Conservation (phyloP, 176 grass and related monocot species). For the Microstegium vimineum region DNA sequence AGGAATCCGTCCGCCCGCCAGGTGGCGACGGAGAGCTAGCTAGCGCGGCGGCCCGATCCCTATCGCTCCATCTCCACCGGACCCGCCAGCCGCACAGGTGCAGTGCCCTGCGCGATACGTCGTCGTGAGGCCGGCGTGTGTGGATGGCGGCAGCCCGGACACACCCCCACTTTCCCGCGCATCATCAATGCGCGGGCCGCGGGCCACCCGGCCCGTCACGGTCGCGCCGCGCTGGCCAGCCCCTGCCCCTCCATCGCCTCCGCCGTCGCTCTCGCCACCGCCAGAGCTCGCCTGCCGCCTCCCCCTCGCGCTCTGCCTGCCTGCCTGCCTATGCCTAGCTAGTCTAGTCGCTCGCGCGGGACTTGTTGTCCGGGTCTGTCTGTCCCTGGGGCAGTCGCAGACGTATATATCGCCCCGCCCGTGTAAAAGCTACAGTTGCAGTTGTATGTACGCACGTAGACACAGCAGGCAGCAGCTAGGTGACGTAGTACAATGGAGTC, state of each 20-base stretch:
- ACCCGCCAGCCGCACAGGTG: not conserved
- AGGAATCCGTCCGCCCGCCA: too few relatives aligned
- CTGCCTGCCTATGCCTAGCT: not conserved
- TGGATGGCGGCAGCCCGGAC: constrained; percentile 25
- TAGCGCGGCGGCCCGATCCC: not conserved
- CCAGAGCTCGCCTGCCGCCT: not conserved
- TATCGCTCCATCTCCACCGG: not conserved
- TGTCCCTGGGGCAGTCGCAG: not conserved
- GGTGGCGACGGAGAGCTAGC: not conserved
- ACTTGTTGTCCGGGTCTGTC: not conserved
- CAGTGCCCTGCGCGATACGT: constrained; percentile 53
- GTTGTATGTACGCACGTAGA: not conserved
- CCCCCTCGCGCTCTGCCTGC: not conserved
- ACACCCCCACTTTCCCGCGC: constrained; percentile 22
- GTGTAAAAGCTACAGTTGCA: constrained; percentile 26
- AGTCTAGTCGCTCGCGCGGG: not conserved
- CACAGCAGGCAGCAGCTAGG: not conserved
- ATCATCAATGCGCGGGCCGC: constrained; percentile 38
- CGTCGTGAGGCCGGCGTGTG: constrained; percentile 43
- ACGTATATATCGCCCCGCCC: constrained; percentile 7
- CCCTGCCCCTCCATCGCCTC: constrained; percentile 34
- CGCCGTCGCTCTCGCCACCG: constrained; percentile 22
- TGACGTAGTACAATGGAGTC: constrained; percentile 16
- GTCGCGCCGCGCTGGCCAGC: constrained; percentile 34
- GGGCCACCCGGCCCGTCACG: not conserved